Evolutionary conservation across 441 rosid genomes (phyloP).

Genomic region (Lepidium campestre): DNA sequence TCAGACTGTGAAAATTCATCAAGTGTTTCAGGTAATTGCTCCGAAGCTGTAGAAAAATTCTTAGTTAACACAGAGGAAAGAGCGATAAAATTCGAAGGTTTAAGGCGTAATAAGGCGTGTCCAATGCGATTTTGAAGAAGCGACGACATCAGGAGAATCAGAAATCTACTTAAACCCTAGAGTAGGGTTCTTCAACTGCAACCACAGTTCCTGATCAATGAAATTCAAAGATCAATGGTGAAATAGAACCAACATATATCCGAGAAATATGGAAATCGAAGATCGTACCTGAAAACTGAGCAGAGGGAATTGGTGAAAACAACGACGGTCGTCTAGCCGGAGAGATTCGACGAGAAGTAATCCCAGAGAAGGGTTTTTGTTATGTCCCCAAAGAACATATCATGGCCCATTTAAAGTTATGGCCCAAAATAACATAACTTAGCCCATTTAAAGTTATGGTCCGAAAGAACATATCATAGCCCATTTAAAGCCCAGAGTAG

Average conservation of each 20-base stretch:
- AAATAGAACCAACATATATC: not conserved
- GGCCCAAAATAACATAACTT: too few species aligned
- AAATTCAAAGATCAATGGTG: not conserved
- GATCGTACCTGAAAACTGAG: constrained; percentile 10
- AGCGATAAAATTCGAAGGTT: constrained; percentile 19
- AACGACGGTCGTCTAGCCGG: constrained; percentile 5
- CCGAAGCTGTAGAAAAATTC: constrained; percentile 16
- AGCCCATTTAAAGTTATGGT: not conserved
- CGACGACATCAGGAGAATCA: constrained; percentile 31
- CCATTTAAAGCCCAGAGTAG: not conserved
- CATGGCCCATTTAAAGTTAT: not conserved
- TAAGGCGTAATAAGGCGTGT: constrained; percentile 10
- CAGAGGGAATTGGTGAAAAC: not conserved
- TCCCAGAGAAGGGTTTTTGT: not conserved
- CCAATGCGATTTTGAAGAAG: constrained; percentile 19
- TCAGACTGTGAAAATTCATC: constrained; percentile 21
- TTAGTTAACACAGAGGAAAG: constrained; percentile 12
- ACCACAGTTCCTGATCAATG: not conserved
- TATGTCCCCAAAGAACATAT: not conserved
- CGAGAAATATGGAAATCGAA: not conserved
- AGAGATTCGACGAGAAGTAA: not conserved
- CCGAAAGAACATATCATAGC: not conserved
- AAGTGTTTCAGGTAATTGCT: constrained; percentile 4
- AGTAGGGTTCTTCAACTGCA: not conserved
- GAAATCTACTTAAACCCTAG: not conserved